Percentiles rank a stretch among this genome's conserved stretches.
These are phyloP conservation scores for Alternaria gaisen DNA, from an alignment of 2,329 filamentous ascomycete species.

Conservation along the genomic window DNA sequence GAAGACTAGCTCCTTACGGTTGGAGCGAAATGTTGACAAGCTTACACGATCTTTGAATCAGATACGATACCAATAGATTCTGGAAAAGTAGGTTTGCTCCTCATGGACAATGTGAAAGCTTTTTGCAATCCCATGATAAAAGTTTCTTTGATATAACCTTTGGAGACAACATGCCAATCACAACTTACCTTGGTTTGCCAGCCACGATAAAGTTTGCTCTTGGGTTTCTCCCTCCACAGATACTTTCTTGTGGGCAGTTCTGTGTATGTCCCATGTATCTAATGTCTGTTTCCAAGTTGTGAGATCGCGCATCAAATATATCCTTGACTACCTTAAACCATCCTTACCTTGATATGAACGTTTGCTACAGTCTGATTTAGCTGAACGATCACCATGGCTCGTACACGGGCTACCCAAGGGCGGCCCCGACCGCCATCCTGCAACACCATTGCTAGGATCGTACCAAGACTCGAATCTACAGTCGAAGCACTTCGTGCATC, in stretches of 20 bases:
- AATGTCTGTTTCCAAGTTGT: not conserved
- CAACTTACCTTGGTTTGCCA: not conserved
- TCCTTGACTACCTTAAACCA: not conserved
- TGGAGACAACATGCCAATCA: not conserved
- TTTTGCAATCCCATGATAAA: not conserved
- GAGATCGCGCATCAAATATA: not conserved
- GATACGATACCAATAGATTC: not conserved
- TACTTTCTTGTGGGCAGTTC: not conserved
- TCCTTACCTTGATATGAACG: not conserved
- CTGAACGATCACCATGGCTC: not conserved
- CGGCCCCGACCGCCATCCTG: not conserved
- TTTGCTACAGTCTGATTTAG: not conserved
- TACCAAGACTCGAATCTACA: not conserved
- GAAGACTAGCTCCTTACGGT: too few relatives aligned
- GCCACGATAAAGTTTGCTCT: not conserved
- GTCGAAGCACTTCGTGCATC: not conserved
- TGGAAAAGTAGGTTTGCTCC: not conserved
- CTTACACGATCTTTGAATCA: not conserved
- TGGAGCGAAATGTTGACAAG: not conserved
- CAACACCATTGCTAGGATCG: not conserved
- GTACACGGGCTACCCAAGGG: not conserved
- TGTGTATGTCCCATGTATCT: not conserved
- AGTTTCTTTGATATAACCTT: not conserved
- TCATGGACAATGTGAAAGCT: not conserved
- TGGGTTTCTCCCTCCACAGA: too few relatives aligned